phyloP scores from a whole-genome alignment of 2,329 filamentous ascomycete genomes.

The Boeremia exigua region DNA sequence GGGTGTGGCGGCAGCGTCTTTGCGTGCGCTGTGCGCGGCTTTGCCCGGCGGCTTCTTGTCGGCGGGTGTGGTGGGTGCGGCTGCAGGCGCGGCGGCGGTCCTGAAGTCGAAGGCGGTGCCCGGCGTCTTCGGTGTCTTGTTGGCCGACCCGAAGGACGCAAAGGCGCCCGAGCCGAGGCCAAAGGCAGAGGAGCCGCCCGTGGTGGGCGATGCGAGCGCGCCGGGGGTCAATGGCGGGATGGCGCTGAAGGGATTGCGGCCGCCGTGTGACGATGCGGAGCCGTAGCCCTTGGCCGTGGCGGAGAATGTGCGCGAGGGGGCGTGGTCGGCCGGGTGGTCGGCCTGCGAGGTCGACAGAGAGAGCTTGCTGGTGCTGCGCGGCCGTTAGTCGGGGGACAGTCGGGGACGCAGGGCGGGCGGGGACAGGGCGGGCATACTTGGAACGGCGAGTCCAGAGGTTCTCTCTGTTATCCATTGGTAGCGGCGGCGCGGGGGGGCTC shows the following conservation, averaged over 20 bases:
- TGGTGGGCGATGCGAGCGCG: constrained; percentile 73
- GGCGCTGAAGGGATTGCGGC: constrained; percentile 78
- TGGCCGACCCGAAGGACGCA: constrained; percentile 83
- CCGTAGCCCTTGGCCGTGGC: constrained; percentile 77
- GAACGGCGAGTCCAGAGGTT: constrained; percentile 79
- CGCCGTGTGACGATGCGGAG: constrained; percentile 75
- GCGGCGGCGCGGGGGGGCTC: constrained; percentile 10
- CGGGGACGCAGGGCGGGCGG: constrained; percentile 24
- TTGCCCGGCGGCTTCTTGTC: constrained; percentile 63
- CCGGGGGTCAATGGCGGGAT: constrained; percentile 73
- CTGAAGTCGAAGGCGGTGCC: constrained; percentile 81
- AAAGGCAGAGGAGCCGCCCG: constrained; percentile 84
- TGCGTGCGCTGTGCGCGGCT: constrained; percentile 43
- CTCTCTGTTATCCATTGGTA: constrained; percentile 51
- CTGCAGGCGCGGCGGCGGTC: constrained; percentile 57
- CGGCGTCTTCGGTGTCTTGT: constrained; percentile 86
- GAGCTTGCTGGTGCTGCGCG: constrained; percentile 80
- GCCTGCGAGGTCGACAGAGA: constrained; percentile 79
- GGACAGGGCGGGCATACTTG: constrained; percentile 65
- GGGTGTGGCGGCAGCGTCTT: constrained; percentile 39
- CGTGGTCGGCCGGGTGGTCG: constrained; percentile 57
- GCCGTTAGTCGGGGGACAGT: constrained; percentile 39
- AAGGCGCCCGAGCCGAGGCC: constrained; percentile 94
- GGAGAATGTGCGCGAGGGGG: constrained; percentile 67
- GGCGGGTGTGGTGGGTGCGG: constrained; percentile 60